These are phyloP conservation scores for Tulasnella sp. DNA, from an alignment of 768 basidiomycete genomes.

Conservation along the genomic window DNA sequence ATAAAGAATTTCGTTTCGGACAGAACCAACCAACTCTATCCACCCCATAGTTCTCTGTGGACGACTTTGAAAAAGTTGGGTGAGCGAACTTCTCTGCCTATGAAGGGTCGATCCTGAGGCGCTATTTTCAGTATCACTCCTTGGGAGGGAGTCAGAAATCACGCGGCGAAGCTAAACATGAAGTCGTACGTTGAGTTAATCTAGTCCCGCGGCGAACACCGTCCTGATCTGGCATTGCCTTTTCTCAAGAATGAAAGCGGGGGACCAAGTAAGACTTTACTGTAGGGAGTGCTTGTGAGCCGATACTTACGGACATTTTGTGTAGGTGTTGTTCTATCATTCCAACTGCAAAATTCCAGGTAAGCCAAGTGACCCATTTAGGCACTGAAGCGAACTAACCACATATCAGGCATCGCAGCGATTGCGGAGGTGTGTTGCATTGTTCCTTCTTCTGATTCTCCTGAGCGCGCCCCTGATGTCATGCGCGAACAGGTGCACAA, in stretches of 20 bases:
- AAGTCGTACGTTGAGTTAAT: constrained; percentile 33
- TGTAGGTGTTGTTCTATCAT: constrained; percentile 45
- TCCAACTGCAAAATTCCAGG: constrained; percentile 79
- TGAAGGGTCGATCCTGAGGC: neutral
- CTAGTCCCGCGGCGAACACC: too few relatives aligned
- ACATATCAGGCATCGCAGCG: constrained; percentile 53
- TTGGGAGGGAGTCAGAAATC: constrained; percentile 84
- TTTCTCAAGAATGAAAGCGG: constrained; percentile 48
- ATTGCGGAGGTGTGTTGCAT: constrained; percentile 59
- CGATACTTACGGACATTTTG: neutral
- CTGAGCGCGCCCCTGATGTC: too few relatives aligned
- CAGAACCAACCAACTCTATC: neutral
- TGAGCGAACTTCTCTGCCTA: neutral
- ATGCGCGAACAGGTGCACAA: constrained; percentile 54
- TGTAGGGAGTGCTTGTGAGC: neutral
- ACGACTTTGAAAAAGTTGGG: constrained; percentile 59
- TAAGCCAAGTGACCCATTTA: constrained; percentile 28
- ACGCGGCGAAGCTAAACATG: constrained; percentile 74
- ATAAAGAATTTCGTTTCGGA: neutral
- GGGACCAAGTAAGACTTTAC: constrained; percentile 48
- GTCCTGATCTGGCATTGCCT: too few relatives aligned
- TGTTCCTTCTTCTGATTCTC: neutral
- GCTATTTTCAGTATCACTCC: constrained; percentile 42
- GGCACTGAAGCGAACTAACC: neutral
- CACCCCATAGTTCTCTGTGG: constrained; percentile 63